A percentile compares a stretch with the other conserved stretches of the same genome.
These are phyloP conservation scores for Rhytidhysteron rufulum DNA, from an alignment of 2,329 filamentous ascomycete species.

Conservation along the genomic window DNA sequence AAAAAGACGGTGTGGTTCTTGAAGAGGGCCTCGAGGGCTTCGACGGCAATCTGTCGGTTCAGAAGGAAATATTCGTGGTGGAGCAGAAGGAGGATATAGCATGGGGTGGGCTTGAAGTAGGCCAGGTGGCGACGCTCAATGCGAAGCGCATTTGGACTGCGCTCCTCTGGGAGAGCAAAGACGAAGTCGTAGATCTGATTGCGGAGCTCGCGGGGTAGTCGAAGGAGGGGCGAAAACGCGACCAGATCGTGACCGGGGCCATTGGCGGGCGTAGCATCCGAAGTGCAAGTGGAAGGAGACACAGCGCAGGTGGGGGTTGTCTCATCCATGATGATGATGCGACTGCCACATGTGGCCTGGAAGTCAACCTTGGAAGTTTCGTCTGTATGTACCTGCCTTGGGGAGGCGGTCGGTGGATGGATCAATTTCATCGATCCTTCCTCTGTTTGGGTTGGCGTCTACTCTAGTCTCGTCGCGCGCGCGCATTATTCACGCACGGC, in stretches of 20 bases:
- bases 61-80: conserved; percentile 32
- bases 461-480: too few species aligned
- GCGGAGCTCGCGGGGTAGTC: conserved; percentile 34
- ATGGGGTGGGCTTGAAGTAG: conserved; percentile 27
- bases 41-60: conserved; percentile 29
- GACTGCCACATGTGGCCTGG: too few species aligned
- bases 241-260: not conserved
- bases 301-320: too few species aligned
- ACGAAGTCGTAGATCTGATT: conserved; percentile 33
- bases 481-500: too few species aligned
- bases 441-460: too few species aligned
- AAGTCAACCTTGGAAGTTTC: too few species aligned
- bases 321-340: too few species aligned
- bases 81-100: conserved; percentile 27
- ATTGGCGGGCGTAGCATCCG: not conserved
- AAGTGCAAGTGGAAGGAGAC: too few species aligned
- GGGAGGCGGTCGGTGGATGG: too few species aligned
- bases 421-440: too few species aligned
- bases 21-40: conserved; percentile 32
- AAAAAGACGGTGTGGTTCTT: conserved; percentile 30
- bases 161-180: conserved; percentile 21
- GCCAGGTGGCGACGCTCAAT: conserved; percentile 33
- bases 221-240: conserved; percentile 24
- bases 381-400: too few species aligned
- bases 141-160: conserved; percentile 21